A percentile compares a stretch with the other conserved stretches of the same genome.
phyloP scores from a whole-genome alignment of 139 green algal species.

The Yamagishiella unicocca region DNA sequence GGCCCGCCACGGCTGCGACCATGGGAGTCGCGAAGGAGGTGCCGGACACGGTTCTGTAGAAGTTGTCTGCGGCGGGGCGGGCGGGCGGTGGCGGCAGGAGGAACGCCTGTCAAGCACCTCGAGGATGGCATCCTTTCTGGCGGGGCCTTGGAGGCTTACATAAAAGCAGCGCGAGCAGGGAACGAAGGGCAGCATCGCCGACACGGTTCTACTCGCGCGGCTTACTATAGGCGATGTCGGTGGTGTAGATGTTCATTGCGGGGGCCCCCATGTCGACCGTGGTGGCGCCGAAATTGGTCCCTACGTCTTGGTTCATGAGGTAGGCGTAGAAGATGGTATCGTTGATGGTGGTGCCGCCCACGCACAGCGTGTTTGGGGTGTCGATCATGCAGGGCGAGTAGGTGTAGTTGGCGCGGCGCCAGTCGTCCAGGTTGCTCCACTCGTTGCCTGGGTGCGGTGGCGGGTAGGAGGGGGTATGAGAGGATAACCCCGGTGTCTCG shows the following conservation, averaged over 20 bases:
- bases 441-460: conserved; percentile 29
- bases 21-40: conserved; percentile 41
- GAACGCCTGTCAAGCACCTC: too few species aligned
- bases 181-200: too few species aligned
- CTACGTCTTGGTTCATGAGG: not conserved
- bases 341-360: conserved; percentile 24
- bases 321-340: conserved; percentile 31
- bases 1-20: conserved; percentile 19
- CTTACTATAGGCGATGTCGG: conserved; percentile 32
- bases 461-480: not conserved
- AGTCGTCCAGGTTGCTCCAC: conserved; percentile 33
- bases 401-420: not conserved
- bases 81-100: too few species aligned
- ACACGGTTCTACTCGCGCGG: not conserved
- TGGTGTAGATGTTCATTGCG: conserved; percentile 19
- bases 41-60: not conserved
- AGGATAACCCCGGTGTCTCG: too few species aligned
- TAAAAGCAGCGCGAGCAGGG: too few species aligned
- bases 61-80: not conserved
- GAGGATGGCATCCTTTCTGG: too few species aligned
- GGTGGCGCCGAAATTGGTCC: conserved; percentile 22
- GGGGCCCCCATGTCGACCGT: conserved; percentile 34
- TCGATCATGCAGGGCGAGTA: conserved; percentile 47
- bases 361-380: conserved; percentile 34
- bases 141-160: too few species aligned